phyloP scores from a whole-genome alignment of 306 rosid species.

The Ammopiptanthus mongolicus region DNA sequence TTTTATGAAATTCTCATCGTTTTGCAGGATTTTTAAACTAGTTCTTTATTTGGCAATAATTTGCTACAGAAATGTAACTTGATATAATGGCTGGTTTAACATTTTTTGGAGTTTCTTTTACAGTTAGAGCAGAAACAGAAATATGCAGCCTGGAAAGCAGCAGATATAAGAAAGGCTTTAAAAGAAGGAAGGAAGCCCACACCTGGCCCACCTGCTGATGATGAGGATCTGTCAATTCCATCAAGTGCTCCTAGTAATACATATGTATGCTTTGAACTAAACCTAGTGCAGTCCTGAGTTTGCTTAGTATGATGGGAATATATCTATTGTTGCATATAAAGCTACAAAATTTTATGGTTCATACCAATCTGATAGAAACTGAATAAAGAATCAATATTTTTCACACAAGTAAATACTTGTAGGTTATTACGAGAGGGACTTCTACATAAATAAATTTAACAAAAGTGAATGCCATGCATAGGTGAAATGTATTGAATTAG shows the following conservation, averaged over 20 bases:
- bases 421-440: neutral
- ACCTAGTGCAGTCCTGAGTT: constrained; percentile 1
- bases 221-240: constrained; percentile 68
- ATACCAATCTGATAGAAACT: neutral
- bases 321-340: constrained; percentile 19
- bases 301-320: constrained; percentile 46
- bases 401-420: neutral
- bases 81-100: constrained; percentile 7
- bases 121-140: constrained; percentile 98
- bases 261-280: constrained; percentile 52
- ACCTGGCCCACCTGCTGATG: constrained; percentile 89
- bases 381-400: neutral
- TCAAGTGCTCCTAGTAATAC: constrained; percentile 39
- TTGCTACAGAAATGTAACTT: constrained; percentile 1
- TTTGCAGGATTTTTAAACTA: neutral
- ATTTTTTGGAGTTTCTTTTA: constrained; percentile 22
- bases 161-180: constrained; percentile 94
- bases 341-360: neutral
- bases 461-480: neutral
- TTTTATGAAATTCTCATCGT: constrained; percentile 2
- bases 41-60: neutral
- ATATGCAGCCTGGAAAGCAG: constrained; percentile 98
- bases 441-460: neutral
- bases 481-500: neutral
- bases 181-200: constrained; percentile 91